These are phyloP conservation scores for Phytophthora pini DNA, from an alignment of 352 stramenopile species.

Conservation along the genomic window DNA sequence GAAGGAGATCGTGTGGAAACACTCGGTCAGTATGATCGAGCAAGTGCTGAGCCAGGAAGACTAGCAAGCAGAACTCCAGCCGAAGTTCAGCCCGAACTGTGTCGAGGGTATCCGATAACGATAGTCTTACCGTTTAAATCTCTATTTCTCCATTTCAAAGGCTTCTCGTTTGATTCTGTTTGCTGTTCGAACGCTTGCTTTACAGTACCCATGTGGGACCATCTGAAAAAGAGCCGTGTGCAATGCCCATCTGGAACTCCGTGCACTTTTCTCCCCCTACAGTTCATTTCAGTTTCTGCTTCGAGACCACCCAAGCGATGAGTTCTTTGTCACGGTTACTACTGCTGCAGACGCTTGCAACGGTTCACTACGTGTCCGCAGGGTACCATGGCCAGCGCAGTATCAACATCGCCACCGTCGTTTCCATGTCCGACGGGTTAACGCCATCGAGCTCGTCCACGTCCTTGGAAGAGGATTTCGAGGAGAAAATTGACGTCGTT, in stretches of 20 bases:
- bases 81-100: too few species aligned
- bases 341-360: constrained; percentile 7
- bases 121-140: constrained; percentile 12
- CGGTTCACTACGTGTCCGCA: neutral
- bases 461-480: constrained; percentile 5
- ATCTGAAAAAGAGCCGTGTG: constrained; percentile 27
- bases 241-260: constrained; percentile 29
- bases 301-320: constrained; percentile 13
- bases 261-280: constrained; percentile 19
- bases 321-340: constrained; percentile 7
- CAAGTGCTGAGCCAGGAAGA: constrained; percentile 10
- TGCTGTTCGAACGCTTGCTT: constrained; percentile 21
- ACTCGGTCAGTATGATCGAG: constrained; percentile 20
- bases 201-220: constrained; percentile 5
- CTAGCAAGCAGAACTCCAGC: neutral
- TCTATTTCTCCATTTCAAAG: constrained; percentile 1
- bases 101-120: too few species aligned
- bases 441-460: constrained; percentile 9
- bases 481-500: constrained; percentile 22
- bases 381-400: constrained; percentile 8
- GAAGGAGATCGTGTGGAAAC: constrained; percentile 34
- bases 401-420: constrained; percentile 24
- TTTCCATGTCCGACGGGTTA: constrained; percentile 1
- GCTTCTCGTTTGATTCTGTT: neutral
- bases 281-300: constrained; percentile 22